These are phyloP conservation scores for Pichia nakasei DNA, from an alignment of 805 yeast genomes.

Conservation along the genomic window DNA sequence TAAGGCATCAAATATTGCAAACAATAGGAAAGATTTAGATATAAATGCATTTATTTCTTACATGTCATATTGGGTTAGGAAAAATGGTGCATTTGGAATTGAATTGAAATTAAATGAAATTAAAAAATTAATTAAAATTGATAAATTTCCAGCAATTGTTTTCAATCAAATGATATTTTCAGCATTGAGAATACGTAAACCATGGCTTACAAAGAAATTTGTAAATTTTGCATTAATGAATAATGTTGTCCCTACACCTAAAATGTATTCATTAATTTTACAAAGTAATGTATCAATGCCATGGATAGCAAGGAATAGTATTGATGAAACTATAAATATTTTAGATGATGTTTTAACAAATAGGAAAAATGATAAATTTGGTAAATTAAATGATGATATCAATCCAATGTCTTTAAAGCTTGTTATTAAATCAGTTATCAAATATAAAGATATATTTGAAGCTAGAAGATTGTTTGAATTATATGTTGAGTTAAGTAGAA, in stretches of 20 bases:
- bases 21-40: constrained; percentile 6
- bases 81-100: constrained; percentile 11
- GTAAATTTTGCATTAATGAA: constrained; percentile 14
- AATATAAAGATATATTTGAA: constrained; percentile 12
- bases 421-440: constrained; percentile 15
- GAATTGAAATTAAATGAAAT: constrained; percentile 14
- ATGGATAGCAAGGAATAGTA: constrained; percentile 11
- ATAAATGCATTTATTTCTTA: constrained; percentile 14
- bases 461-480: constrained; percentile 24
- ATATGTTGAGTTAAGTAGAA: constrained; percentile 18
- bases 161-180: constrained; percentile 23
- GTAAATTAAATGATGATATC: constrained; percentile 18
- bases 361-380: constrained; percentile 15
- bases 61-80: constrained; percentile 17
- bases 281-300: constrained; percentile 15
- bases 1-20: constrained; percentile 7
- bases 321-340: constrained; percentile 14
- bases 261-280: constrained; percentile 23
- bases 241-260: constrained; percentile 13
- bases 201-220: constrained; percentile 15
- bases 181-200: constrained; percentile 12
- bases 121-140: constrained; percentile 2
- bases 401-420: constrained; percentile 20
- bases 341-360: constrained; percentile 18
- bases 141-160: constrained; percentile 14